phyloP scores from a whole-genome alignment of 164 flowering plant genomes.

The Akebia trifoliata region DNA sequence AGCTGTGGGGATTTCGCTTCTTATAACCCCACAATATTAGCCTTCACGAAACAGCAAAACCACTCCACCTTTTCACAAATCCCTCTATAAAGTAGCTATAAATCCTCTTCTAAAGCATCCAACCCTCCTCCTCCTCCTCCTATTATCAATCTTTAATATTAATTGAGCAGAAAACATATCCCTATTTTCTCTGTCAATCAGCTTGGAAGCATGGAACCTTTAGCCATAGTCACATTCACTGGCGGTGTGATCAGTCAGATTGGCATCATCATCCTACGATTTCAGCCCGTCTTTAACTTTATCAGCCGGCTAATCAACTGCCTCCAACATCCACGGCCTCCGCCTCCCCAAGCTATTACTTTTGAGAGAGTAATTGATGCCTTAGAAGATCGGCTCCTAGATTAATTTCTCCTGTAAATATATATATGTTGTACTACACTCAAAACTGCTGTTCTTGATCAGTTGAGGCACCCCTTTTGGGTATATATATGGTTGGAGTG shows the following conservation, averaged over 20 bases:
- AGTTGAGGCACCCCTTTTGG: too few relatives aligned
- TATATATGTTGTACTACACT: too few relatives aligned
- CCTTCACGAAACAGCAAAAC: not conserved
- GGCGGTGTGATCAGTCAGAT: slow-evolving; percentile 24
- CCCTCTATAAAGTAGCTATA: not conserved
- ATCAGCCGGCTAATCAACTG: slow-evolving; percentile 20
- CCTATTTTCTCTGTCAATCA: not conserved
- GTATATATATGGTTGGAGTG: too few relatives aligned
- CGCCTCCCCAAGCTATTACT: slow-evolving; percentile 19
- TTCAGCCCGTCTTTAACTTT: slow-evolving; percentile 16
- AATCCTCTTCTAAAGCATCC: not conserved
- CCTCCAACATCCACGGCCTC: slow-evolving; percentile 29
- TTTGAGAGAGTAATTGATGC: slow-evolving; percentile 20
- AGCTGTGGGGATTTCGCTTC: too few relatives aligned
- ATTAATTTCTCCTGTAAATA: not conserved
- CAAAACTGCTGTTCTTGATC: too few relatives aligned
- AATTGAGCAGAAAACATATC: too few relatives aligned
- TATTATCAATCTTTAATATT: not conserved
- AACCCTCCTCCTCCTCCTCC: not conserved
- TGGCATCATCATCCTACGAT: slow-evolving; percentile 17
- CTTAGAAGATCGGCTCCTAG: slow-evolving; percentile 11
- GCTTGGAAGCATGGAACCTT: slow-evolving; percentile 21
- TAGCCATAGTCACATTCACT: slow-evolving; percentile 24
- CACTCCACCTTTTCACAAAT: not conserved
- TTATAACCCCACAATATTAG: not conserved